These are phyloP conservation scores for Hippophae gyantsensis DNA, from an alignment of 306 rosid species.

Conservation along the genomic window DNA sequence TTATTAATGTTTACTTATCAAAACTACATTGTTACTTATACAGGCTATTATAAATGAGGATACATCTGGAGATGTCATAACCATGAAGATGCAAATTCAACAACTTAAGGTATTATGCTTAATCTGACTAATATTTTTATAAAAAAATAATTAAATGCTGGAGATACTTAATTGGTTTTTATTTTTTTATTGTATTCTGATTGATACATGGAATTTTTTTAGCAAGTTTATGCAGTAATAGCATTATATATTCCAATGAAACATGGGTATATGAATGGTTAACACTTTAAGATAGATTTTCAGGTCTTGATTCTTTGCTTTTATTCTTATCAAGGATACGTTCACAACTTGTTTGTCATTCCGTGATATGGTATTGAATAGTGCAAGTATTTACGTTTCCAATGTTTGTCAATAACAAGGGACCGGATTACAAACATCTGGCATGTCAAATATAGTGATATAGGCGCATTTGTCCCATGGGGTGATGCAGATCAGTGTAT, in stretches of 20 bases:
- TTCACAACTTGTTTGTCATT: too few relatives aligned
- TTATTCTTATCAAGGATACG: too few relatives aligned
- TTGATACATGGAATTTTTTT: not conserved
- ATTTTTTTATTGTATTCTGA: too few relatives aligned
- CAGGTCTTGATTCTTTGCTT: not conserved
- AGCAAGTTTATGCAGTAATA: not conserved
- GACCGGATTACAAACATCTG: too few relatives aligned
- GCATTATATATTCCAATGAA: too few relatives aligned
- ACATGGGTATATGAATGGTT: not conserved
- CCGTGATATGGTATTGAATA: too few relatives aligned
- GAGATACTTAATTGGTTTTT: too few relatives aligned
- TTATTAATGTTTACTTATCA: not conserved
- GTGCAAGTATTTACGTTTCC: too few relatives aligned
- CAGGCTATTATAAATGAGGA: conserved; percentile 98
- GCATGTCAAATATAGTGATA: too few relatives aligned
- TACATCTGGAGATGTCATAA: conserved; percentile 87
- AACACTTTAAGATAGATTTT: not conserved
- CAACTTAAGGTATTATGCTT: conserved; percentile 65
- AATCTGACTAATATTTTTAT: conserved; percentile 13
- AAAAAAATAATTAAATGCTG: not conserved
- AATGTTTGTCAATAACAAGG: too few relatives aligned
- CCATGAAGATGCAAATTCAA: conserved; percentile 94
- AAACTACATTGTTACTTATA: conserved; percentile 10
- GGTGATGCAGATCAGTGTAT: too few relatives aligned
- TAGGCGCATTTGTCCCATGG: too few relatives aligned